These are phyloP conservation scores for Wickerhamiella qilinensis DNA, from an alignment of 805 yeast genomes.

Conservation along the genomic window DNA sequence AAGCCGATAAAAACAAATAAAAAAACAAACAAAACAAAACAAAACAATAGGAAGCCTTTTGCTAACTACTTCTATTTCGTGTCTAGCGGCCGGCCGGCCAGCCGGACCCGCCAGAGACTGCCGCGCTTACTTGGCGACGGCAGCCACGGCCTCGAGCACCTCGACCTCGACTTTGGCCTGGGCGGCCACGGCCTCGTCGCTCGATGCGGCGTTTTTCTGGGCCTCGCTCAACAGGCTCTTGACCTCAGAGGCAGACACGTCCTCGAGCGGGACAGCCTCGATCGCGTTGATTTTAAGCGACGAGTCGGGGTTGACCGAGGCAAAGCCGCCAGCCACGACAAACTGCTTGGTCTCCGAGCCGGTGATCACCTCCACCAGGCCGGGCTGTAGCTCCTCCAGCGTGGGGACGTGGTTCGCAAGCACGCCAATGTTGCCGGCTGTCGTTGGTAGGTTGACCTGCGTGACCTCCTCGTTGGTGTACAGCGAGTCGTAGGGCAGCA, in stretches of 20 bases:
- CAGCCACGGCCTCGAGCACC: constrained; percentile 85
- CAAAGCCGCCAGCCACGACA: constrained; percentile 93
- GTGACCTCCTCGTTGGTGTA: constrained; percentile 21
- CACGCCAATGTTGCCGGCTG: constrained; percentile 92
- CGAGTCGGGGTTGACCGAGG: constrained; percentile 90
- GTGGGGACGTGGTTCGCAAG: constrained; percentile 96
- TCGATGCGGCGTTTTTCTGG: constrained; percentile 69
- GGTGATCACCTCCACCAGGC: constrained; percentile 83
- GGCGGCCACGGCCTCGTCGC: constrained; percentile 76
- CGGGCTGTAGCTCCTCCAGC: constrained; percentile 92
- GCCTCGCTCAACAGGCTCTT: constrained; percentile 80
- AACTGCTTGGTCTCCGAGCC: constrained; percentile 58
- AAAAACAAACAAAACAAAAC: no score
- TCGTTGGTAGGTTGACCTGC: constrained; percentile 92
- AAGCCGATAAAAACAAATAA: no score
- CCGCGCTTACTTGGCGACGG: constrained; percentile 66
- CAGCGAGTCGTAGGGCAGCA: constrained; percentile 51
- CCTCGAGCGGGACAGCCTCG: constrained; percentile 86
- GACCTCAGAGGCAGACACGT: constrained; percentile 64
- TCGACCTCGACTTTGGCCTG: constrained; percentile 93
- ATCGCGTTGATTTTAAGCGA: constrained; percentile 78
- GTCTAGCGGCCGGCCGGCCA: no score
- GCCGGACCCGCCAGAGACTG: no score
- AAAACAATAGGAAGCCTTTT: no score
- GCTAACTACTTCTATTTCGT: no score